phyloP scores from a whole-genome alignment of 208 protist genomes.

The Trypanosomatidae sp. region DNA sequence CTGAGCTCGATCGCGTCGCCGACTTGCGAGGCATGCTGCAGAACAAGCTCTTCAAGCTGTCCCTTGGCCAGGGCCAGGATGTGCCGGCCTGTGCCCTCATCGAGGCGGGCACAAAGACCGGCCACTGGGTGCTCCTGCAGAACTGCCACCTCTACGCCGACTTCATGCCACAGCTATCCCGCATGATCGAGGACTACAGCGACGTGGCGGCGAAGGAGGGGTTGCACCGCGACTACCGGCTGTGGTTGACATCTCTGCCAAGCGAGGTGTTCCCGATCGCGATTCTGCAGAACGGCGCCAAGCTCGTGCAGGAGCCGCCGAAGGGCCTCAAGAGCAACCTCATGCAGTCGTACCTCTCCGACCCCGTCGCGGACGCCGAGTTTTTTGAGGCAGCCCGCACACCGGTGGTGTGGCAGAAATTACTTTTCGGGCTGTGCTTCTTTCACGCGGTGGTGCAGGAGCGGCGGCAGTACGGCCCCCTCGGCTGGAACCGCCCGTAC shows the following conservation, averaged over 20 bases:
- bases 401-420: slow-evolving; percentile 85
- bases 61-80: slow-evolving; percentile 96
- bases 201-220: slow-evolving; percentile 85
- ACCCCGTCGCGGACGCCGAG: slow-evolving; percentile 80
- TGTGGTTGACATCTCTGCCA: slow-evolving; percentile 98
- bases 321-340: slow-evolving; percentile 97
- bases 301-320: slow-evolving; percentile 98
- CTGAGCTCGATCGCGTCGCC: slow-evolving; percentile 94
- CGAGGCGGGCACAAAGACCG: slow-evolving; percentile 81
- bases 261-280: slow-evolving; percentile 96
- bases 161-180: slow-evolving; percentile 94
- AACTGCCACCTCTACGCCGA: slow-evolving; percentile 96
- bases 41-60: slow-evolving; percentile 90
- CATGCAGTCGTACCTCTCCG: slow-evolving; percentile 92
- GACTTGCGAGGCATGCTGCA: slow-evolving; percentile 85
- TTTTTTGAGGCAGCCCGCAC: slow-evolving; percentile 88
- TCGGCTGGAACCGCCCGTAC: slow-evolving; percentile 97
- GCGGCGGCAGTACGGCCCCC: slow-evolving; percentile 94
- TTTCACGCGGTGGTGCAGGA: slow-evolving; percentile 98
- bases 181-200: slow-evolving; percentile 93
- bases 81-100: slow-evolving; percentile 90
- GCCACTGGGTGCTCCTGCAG: slow-evolving; percentile 96
- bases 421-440: slow-evolving; percentile 96
- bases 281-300: slow-evolving; percentile 98
- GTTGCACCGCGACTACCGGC: slow-evolving; percentile 95